Evolutionary conservation across 495 filamentous ascomycete species (phyloP).

Genomic region (Durotheca rogersii): DNA sequence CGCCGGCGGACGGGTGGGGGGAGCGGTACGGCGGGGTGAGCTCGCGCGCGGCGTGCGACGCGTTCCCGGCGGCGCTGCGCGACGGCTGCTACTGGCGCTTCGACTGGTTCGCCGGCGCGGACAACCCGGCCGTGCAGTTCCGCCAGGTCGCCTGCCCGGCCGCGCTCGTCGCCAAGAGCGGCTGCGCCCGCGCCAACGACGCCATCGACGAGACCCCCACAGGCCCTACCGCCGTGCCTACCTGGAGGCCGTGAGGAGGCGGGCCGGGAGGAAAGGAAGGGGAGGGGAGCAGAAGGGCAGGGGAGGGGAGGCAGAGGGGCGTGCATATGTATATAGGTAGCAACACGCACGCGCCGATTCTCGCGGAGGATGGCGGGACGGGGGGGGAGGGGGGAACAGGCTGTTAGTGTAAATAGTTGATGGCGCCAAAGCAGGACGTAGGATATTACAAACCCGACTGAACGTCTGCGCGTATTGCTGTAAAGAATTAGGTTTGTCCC

Average conservation of each 20-base stretch:
- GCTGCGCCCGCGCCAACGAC: slow-evolving; percentile 38
- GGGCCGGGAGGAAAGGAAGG: neutral
- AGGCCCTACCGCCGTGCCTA: slow-evolving; percentile 23
- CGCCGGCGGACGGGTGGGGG: slow-evolving; percentile 60
- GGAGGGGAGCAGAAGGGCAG: neutral
- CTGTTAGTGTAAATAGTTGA: too few relatives aligned
- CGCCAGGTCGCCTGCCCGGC: slow-evolving; percentile 61
- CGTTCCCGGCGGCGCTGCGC: slow-evolving; percentile 58
- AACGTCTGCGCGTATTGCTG: too few relatives aligned
- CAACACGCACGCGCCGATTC: too few relatives aligned
- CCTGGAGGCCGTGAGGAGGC: slow-evolving; percentile 11
- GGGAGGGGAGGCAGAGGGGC: too few relatives aligned
- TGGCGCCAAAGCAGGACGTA: too few relatives aligned
- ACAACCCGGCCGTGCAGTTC: slow-evolving; percentile 62
- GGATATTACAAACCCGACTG: too few relatives aligned
- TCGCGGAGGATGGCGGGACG: too few relatives aligned
- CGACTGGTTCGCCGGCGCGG: slow-evolving; percentile 63
- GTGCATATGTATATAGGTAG: slow-evolving; percentile 13
- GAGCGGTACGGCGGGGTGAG: slow-evolving; percentile 62
- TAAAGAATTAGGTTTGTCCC: too few relatives aligned
- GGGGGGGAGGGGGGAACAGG: too few relatives aligned
- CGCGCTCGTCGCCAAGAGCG: slow-evolving; percentile 55
- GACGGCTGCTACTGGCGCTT: slow-evolving; percentile 68
- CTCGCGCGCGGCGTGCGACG: slow-evolving; percentile 52
- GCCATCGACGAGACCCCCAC: slow-evolving; percentile 41